Percentiles rank a stretch among this genome's conserved stretches.
Conservation (phyloP, 2,329 filamentous ascomycete genomes). For the Microascus cirrosus region DNA sequence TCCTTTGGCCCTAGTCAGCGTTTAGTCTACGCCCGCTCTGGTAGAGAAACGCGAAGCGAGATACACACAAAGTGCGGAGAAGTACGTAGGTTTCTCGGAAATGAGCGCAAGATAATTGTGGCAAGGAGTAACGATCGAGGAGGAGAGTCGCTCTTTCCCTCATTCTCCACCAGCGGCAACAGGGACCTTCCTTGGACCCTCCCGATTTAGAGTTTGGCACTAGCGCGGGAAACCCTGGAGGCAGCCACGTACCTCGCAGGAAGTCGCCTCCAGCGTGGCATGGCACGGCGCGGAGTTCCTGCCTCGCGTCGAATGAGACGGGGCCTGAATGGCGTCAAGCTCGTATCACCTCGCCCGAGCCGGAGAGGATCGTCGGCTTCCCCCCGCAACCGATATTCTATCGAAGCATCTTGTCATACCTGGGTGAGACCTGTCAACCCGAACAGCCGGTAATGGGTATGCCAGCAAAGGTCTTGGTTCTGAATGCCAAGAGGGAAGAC, state of each 20-base stretch:
- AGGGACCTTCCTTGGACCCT: neutral
- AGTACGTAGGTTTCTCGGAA: too few relatives aligned
- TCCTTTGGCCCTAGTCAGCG: too few relatives aligned
- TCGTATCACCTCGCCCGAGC: neutral
- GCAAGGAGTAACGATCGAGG: too few relatives aligned
- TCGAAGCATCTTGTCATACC: neutral
- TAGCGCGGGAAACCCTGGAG: neutral
- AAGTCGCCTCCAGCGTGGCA: neutral
- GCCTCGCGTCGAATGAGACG: neutral
- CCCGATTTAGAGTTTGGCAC: neutral
- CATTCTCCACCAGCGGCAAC: neutral
- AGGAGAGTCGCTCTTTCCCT: too few relatives aligned
- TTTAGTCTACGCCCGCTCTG: too few relatives aligned
- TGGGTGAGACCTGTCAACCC: neutral
- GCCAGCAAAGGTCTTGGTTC: too few relatives aligned
- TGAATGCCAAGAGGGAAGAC: too few relatives aligned
- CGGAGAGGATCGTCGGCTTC: neutral
- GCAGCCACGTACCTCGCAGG: neutral
- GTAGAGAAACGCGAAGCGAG: too few relatives aligned
- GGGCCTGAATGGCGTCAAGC: neutral
- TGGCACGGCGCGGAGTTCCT: neutral
- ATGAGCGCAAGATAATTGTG: too few relatives aligned
- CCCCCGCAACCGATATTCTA: neutral
- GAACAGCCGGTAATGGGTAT: too few relatives aligned
- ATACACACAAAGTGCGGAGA: too few relatives aligned